phyloP scores from a whole-genome alignment of 805 yeast species.

The Candida namnaoensis region DNA sequence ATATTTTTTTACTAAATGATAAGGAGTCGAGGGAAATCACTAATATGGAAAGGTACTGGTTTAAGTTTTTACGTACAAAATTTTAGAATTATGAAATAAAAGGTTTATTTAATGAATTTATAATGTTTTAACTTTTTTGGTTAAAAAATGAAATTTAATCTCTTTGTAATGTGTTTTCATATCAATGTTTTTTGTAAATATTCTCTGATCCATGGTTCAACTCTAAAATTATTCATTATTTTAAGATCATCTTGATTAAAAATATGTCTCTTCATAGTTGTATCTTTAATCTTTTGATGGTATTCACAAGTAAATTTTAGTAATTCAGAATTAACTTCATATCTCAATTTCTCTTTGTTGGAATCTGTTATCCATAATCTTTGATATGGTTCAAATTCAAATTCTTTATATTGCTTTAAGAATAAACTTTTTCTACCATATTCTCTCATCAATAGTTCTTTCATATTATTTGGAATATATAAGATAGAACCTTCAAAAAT shows the following conservation, averaged over 20 bases:
- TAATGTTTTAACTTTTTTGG: no score
- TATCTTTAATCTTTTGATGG: conserved; percentile 11
- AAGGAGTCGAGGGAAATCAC: no score
- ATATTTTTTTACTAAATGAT: no score
- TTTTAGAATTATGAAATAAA: no score
- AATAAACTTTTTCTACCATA: conserved; percentile 29
- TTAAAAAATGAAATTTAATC: no score
- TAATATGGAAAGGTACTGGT: no score
- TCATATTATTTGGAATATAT: conserved; percentile 40
- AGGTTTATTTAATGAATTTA: no score
- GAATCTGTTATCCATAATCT: conserved; percentile 9
- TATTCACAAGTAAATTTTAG: conserved; percentile 5
- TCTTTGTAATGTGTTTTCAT: no score
- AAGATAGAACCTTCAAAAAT: conserved; percentile 55
- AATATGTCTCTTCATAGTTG: conserved; percentile 12
- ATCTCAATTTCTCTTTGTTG: conserved; percentile 1
- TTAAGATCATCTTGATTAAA: conserved; percentile 4
- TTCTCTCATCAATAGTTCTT: conserved; percentile 35
- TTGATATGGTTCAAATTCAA: conserved; percentile 23
- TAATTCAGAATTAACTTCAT: conserved; percentile 8
- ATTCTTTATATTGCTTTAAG: conserved; percentile 27
- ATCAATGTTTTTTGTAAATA: not conserved
- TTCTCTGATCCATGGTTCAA: conserved; percentile 11
- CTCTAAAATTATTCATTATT: conserved; percentile 5
- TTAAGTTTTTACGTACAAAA: no score